Base-by-base conservation (phyloP, 1,139 yeast species). In the Spathaspora sp. region DNA sequence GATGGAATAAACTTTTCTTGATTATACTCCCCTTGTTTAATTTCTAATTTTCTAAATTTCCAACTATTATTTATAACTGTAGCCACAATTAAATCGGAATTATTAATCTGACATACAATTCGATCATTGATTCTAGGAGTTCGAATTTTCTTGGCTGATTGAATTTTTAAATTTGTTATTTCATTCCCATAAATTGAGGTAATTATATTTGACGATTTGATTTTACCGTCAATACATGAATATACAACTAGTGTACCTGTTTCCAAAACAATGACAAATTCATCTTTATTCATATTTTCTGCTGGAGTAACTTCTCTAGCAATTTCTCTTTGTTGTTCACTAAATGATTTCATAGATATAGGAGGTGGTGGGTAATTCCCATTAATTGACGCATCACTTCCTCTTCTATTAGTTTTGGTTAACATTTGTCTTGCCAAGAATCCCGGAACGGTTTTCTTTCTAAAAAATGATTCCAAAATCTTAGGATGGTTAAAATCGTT, bases 121-220 rank as follows among this genome's bases (percentile, higher is more conserved):
- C 93, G 72, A 59, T 87, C 95, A 55, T 81, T 84, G 26, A 87
- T 82, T 59, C 95, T 74, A 3, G 95, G 91, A 0, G 95, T 84
- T 6, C 75, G 61, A 8, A 88, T 63, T 48, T 78, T 77, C 40
- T 75, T 77, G 41, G 85, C 83, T 1, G 82, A 71, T 2, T 71
- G 67, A 11, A 85, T 56, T 17, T 65, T 60, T 7, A 65, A 53
- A 1, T 64, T 49, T 1, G 44, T 42, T 6, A 48, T 49, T 4
- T 50, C 47, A 7, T 53, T 55, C 7, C 55, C 59, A 48, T 67
- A 70, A 1, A 63, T 45, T 6, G 59, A 51, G 6, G 55, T 55
- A 3, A 70, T 44, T 3, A 70, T 54, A 48, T 68, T 63, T 29
- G 57, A 50, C 4, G 47, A 49, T 29, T 61, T 68, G 7, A 72